Evolutionary conservation across 2,329 filamentous ascomycete genomes (phyloP).

Genomic region (Aureobasidium musti): DNA sequence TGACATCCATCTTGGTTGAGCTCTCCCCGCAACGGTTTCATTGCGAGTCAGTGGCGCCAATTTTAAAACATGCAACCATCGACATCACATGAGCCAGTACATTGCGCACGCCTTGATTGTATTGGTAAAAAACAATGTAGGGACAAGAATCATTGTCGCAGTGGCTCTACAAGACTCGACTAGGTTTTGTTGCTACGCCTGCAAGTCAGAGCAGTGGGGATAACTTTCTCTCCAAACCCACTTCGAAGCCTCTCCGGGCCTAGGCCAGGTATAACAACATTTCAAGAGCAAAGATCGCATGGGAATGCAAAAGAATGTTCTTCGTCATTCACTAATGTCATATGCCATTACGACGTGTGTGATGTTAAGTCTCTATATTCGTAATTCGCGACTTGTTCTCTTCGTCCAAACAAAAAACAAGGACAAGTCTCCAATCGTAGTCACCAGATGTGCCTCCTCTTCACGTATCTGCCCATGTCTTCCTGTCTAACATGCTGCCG

Average conservation of each 20-base stretch:
- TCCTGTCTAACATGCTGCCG: conserved; percentile 19
- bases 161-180: no score
- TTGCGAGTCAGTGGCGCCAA: conserved; percentile 27
- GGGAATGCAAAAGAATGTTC: neutral
- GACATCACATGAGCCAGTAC: neutral
- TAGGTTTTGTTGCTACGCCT: neutral
- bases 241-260: neutral
- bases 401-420: conserved; percentile 10
- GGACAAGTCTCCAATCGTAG: conserved; percentile 18
- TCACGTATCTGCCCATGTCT: neutral
- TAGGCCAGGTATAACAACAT: neutral
- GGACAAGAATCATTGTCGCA: neutral
- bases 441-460: conserved; percentile 6
- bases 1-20: neutral
- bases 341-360: conserved; percentile 24
- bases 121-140: neutral
- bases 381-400: conserved; percentile 2
- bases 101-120: neutral
- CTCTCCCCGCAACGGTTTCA: conserved; percentile 25
- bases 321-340: conserved; percentile 20
- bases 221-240: neutral
- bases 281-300: neutral
- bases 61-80: neutral
- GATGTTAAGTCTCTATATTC: conserved; percentile 18
- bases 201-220: neutral